phyloP scores from a whole-genome alignment of 2,329 filamentous ascomycete genomes.

The Ceratocystis albifundus region DNA sequence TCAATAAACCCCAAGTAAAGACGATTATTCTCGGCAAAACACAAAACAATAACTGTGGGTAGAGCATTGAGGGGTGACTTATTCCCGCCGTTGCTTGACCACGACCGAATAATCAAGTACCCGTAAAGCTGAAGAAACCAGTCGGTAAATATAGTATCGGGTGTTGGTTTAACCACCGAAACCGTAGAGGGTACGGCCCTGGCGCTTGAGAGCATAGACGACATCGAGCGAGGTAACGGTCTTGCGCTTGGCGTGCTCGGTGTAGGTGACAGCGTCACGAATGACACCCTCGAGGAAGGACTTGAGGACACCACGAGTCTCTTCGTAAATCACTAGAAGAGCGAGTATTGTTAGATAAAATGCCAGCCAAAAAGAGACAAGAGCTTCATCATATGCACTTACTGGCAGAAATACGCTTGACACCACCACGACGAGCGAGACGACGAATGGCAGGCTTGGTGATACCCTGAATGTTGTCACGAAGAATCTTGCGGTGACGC shows the following conservation, averaged over 20 bases:
- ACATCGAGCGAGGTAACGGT: conserved; percentile 61
- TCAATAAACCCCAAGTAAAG: background rate
- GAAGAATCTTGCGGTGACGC: conserved; percentile 97
- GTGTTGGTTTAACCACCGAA: conserved; percentile 64
- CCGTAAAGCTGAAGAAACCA: conserved; percentile 7
- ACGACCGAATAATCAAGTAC: background rate
- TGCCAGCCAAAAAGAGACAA: background rate
- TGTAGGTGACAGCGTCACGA: conserved; percentile 66
- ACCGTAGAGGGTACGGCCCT: conserved; percentile 71
- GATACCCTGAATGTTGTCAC: conserved; percentile 99
- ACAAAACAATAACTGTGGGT: conserved; percentile 11
- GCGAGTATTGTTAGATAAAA: conserved; percentile 10
- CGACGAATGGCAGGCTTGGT: conserved; percentile 97
- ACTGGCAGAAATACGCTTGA: conserved; percentile 97
- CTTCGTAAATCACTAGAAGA: conserved; percentile 57
- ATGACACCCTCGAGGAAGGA: conserved; percentile 68
- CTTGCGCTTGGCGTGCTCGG: conserved; percentile 72
- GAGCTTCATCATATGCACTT: background rate
- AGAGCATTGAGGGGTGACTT: conserved; percentile 1
- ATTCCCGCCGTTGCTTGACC: background rate
- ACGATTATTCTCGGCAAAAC: background rate
- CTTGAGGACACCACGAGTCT: conserved; percentile 67
- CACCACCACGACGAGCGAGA: conserved; percentile 98
- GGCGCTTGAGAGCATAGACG: conserved; percentile 56
- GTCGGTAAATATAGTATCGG: background rate